These are phyloP conservation scores for Boechera divaricarpa DNA, from an alignment of 345 rosid species.

Conservation along the genomic window DNA sequence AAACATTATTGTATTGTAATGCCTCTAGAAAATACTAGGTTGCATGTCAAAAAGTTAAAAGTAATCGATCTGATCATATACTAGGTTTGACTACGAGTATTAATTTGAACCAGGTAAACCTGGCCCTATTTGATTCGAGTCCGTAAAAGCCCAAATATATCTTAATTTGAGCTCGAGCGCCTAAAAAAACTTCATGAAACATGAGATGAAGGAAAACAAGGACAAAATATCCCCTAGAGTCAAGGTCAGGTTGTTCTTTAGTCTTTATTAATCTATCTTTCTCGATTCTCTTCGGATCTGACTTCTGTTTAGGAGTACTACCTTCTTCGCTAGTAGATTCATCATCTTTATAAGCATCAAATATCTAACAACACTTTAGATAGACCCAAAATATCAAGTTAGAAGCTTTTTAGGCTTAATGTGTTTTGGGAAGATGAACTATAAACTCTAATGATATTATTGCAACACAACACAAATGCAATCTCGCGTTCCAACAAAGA, in stretches of 20 bases:
- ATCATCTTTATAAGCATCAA: background rate
- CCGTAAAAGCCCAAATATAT: background rate
- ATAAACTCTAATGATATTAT: background rate
- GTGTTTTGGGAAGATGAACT: background rate
- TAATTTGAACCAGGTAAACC: background rate
- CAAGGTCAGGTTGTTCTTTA: background rate
- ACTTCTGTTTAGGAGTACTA: background rate
- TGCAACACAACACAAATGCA: conserved; percentile 1
- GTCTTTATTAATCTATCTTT: background rate
- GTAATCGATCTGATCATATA: background rate
- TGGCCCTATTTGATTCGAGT: background rate
- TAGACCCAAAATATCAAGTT: background rate
- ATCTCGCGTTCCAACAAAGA: background rate
- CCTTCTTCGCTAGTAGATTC: background rate
- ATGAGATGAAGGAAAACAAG: too few species aligned
- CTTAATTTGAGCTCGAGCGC: too few species aligned
- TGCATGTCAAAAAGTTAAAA: background rate
- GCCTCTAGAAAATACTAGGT: background rate
- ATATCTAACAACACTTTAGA: background rate
- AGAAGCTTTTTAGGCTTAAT: background rate
- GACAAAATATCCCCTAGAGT: background rate
- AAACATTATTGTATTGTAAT: background rate
- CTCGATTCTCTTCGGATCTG: background rate
- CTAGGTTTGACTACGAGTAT: background rate
- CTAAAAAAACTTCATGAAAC: background rate